A percentile compares a stretch with the other conserved stretches of the same genome.
Evolutionary conservation across 129 eudicot genomes (phyloP).

Genomic region (Pseudognaphalium luteoalbum): DNA sequence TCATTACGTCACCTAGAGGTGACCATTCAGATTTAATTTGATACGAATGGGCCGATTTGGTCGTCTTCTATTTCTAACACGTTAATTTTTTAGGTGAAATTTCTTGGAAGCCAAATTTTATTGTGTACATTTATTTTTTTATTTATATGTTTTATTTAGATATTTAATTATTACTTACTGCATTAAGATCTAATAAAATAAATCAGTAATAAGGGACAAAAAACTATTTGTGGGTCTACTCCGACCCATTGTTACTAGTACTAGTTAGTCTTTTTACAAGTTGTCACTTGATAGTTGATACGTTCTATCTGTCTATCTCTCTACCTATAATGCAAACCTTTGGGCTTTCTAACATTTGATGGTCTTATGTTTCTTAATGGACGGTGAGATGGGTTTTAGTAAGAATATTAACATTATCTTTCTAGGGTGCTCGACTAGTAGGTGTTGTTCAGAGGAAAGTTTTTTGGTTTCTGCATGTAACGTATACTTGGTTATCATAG

Average conservation of each 20-base stretch:
- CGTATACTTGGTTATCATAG: slow-evolving; percentile 36
- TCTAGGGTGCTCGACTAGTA: not conserved
- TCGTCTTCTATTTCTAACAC: too few species aligned
- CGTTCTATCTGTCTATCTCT: not conserved
- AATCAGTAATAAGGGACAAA: not conserved
- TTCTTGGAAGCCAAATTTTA: not conserved
- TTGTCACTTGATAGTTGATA: not conserved
- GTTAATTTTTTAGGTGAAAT: not conserved
- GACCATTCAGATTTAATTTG: not conserved
- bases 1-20: not conserved
- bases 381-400: not conserved
- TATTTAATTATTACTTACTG: not conserved
- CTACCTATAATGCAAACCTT: not conserved
- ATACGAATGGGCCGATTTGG: not conserved
- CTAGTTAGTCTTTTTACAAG: not conserved
- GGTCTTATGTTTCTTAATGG: slow-evolving; percentile 6
- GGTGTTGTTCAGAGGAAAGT: not conserved
- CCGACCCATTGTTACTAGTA: not conserved
- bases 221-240: not conserved
- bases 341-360: not conserved
- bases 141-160: not conserved
- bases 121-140: too few species aligned
- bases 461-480: not conserved
- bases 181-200: not conserved
- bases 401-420: not conserved